phyloP scores from a whole-genome alignment of 2,329 filamentous ascomycete species.

The Thelonectria discophora region DNA sequence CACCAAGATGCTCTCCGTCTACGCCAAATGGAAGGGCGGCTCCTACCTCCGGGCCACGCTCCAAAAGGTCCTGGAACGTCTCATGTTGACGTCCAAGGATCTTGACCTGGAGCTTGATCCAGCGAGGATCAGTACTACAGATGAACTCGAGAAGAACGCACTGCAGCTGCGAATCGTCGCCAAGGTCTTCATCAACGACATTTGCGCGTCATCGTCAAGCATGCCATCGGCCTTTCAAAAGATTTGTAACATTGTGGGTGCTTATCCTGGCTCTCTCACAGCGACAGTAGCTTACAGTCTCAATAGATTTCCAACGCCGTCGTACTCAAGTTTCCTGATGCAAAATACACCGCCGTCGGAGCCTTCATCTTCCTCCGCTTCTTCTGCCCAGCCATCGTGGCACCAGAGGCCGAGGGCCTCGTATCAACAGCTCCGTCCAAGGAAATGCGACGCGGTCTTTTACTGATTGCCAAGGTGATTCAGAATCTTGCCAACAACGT shows the following conservation, averaged over 20 bases:
- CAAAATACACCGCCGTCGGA: slow-evolving; percentile 76
- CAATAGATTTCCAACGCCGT: slow-evolving; percentile 69
- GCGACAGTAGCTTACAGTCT: not conserved
- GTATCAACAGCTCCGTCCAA: slow-evolving; percentile 69
- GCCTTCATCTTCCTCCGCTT: slow-evolving; percentile 77
- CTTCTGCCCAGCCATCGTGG: slow-evolving; percentile 77
- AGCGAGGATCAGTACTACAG: slow-evolving; percentile 64
- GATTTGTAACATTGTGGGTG: slow-evolving; percentile 71
- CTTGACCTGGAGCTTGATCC: slow-evolving; percentile 75
- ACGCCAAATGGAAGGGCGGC: slow-evolving; percentile 75
- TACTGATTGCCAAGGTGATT: slow-evolving; percentile 76
- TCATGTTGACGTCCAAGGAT: slow-evolving; percentile 73
- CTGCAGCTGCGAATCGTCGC: slow-evolving; percentile 72
- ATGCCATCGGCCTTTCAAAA: slow-evolving; percentile 72
- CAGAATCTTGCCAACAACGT: slow-evolving; percentile 78
- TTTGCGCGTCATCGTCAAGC: slow-evolving; percentile 68
- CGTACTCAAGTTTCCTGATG: slow-evolving; percentile 70
- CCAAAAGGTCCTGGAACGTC: slow-evolving; percentile 71
- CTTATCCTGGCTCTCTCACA: not conserved
- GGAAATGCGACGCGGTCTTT: slow-evolving; percentile 72
- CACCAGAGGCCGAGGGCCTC: slow-evolving; percentile 73
- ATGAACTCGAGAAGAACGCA: slow-evolving; percentile 73
- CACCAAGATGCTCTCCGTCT: slow-evolving; percentile 77
- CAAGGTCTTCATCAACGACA: slow-evolving; percentile 76
- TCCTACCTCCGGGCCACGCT: slow-evolving; percentile 70